These are phyloP conservation scores for Trypanosoma conorhini DNA, from an alignment of 208 protist species.

Conservation along the genomic window DNA sequence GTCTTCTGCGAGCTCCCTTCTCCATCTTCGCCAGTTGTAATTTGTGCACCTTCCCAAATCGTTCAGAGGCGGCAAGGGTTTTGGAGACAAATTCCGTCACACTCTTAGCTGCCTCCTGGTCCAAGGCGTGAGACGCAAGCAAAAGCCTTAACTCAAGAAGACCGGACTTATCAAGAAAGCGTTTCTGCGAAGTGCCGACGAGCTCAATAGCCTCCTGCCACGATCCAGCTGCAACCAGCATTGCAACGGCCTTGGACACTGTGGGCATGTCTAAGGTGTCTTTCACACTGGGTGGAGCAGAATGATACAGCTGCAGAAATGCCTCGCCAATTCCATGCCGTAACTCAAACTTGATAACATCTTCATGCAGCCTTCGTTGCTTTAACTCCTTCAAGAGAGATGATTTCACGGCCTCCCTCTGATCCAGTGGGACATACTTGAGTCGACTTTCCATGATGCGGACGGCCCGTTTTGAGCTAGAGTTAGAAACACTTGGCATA, in stretches of 20 bases:
- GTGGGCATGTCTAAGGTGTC: slow-evolving; percentile 23
- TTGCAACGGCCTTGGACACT: slow-evolving; percentile 33
- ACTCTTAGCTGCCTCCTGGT: slow-evolving; percentile 34
- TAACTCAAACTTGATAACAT: slow-evolving; percentile 33
- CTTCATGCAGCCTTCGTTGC: slow-evolving; percentile 25
- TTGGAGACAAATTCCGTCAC: slow-evolving; percentile 44
- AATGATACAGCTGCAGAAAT: slow-evolving; percentile 36
- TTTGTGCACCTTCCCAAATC: slow-evolving; percentile 46
- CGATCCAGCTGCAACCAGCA: slow-evolving; percentile 30
- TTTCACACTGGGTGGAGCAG: slow-evolving; percentile 28
- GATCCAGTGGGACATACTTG: slow-evolving; percentile 13
- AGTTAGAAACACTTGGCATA: background rate
- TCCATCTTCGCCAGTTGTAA: slow-evolving; percentile 51
- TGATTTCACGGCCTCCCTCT: slow-evolving; percentile 16
- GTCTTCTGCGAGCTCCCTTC: slow-evolving; percentile 40
- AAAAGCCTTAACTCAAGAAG: slow-evolving; percentile 47
- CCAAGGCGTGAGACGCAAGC: slow-evolving; percentile 26
- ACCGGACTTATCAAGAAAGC: slow-evolving; percentile 49
- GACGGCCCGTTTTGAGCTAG: slow-evolving; percentile 21
- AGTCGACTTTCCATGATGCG: slow-evolving; percentile 25
- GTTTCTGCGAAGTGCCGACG: slow-evolving; percentile 37
- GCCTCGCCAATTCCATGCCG: slow-evolving; percentile 17
- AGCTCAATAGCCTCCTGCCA: slow-evolving; percentile 76
- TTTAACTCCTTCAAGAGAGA: slow-evolving; percentile 28
- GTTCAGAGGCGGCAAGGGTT: slow-evolving; percentile 38